These are phyloP conservation scores for Leucocoprinus birnbaumii DNA, from an alignment of 768 basidiomycete species.

Conservation along the genomic window DNA sequence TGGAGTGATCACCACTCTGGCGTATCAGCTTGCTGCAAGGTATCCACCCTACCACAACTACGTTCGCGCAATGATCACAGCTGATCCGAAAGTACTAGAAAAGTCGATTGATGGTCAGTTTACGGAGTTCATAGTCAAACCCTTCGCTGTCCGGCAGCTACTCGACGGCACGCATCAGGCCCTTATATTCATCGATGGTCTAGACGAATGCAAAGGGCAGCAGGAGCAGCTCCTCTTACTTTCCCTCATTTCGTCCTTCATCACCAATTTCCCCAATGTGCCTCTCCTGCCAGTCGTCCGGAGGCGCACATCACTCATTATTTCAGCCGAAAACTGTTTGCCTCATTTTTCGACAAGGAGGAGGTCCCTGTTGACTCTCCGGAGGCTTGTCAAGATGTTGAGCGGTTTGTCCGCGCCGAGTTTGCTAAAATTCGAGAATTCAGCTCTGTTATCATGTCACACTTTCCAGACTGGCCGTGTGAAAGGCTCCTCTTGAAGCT, in stretches of 20 bases:
- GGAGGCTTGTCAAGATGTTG: too few species aligned
- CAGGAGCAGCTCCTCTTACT: not conserved
- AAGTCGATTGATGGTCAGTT: slow-evolving; percentile 14
- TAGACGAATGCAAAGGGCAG: not conserved
- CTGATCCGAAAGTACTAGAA: slow-evolving; percentile 6
- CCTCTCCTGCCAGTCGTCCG: slow-evolving; percentile 2
- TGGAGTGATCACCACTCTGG: slow-evolving; percentile 12
- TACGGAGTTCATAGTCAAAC: slow-evolving; percentile 12
- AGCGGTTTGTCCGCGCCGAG: too few species aligned
- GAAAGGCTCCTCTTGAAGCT: too few species aligned
- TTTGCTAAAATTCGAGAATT: too few species aligned
- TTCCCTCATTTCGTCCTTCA: not conserved
- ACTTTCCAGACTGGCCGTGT: too few species aligned
- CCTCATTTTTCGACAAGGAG: not conserved
- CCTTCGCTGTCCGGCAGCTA: slow-evolving; percentile 2
- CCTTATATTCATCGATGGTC: not conserved
- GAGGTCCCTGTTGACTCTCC: not conserved
- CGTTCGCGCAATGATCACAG: slow-evolving; percentile 4
- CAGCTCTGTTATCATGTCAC: too few species aligned
- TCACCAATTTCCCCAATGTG: not conserved
- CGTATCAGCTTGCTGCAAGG: slow-evolving; percentile 17
- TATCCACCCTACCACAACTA: slow-evolving; percentile 1
- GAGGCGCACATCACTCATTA: not conserved
- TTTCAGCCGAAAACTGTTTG: not conserved
- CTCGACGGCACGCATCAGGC: not conserved